Conservation (phyloP, 2,329 filamentous ascomycete species). For the Daldinia eschscholtzii region DNA sequence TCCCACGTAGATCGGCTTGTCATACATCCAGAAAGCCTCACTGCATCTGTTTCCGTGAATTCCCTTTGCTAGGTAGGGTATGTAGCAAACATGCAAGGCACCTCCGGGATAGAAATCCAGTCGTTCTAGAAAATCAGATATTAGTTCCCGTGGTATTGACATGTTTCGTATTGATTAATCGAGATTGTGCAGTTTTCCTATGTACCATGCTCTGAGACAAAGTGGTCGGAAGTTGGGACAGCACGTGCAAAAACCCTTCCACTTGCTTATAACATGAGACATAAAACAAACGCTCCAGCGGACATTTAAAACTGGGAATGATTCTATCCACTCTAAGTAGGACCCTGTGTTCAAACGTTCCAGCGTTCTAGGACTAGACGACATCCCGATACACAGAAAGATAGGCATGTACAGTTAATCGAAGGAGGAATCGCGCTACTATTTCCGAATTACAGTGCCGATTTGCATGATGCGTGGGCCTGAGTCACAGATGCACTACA, state of each 20-base stretch:
- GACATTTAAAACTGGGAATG: slow-evolving; percentile 17
- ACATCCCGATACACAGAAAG: slow-evolving; percentile 1
- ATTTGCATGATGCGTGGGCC: neutral
- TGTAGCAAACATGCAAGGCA: slow-evolving; percentile 5
- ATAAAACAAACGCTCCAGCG: slow-evolving; percentile 1
- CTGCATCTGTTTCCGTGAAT: slow-evolving; percentile 28
- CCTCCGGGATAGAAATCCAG: neutral
- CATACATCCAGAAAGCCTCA: slow-evolving; percentile 25
- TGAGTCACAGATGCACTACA: neutral
- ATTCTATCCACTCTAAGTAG: neutral
- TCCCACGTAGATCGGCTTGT: neutral
- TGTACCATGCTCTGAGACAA: slow-evolving; percentile 24
- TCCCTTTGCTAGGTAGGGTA: slow-evolving; percentile 2
- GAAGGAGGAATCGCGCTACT: neutral
- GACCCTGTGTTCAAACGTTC: slow-evolving; percentile 5
- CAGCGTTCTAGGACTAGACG: neutral
- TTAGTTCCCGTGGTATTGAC: slow-evolving; percentile 13
- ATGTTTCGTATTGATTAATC: slow-evolving; percentile 40
- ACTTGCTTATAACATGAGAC: slow-evolving; percentile 12
- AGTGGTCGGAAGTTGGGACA: slow-evolving; percentile 19
- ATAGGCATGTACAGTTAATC: neutral
- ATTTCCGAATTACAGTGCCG: slow-evolving; percentile 1
- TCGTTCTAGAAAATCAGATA: slow-evolving; percentile 24
- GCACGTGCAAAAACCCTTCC: slow-evolving; percentile 23
- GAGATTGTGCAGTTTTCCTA: slow-evolving; percentile 21